Evolutionary conservation across 805 yeast genomes (phyloP).

Genomic region (Metschnikowia drakensbergensis): DNA sequence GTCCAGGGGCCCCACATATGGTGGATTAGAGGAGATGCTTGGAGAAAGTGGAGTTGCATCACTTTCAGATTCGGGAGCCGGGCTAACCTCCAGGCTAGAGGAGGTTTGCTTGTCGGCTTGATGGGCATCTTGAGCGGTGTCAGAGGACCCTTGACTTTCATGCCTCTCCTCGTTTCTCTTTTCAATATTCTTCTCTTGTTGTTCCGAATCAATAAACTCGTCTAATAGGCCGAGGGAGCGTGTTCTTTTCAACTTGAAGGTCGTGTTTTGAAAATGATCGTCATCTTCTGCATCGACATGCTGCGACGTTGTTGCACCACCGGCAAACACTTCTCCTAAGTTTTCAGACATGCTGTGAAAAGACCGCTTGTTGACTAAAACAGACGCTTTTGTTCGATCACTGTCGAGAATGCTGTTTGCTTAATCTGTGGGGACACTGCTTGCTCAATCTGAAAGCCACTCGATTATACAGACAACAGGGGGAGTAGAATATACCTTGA

Average conservation of each 20-base stretch:
- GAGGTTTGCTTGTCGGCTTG: not conserved
- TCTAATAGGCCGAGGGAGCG: slow-evolving; percentile 79
- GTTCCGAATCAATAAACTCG: slow-evolving; percentile 52
- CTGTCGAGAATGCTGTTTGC: not conserved
- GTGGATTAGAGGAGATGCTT: slow-evolving; percentile 20
- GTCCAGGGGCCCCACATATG: slow-evolving; percentile 17
- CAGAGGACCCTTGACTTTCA: slow-evolving; percentile 1
- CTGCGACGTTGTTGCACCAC: slow-evolving; percentile 62
- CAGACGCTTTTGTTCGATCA: not conserved
- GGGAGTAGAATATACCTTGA: not conserved
- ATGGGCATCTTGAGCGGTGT: not conserved
- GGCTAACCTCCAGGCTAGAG: slow-evolving; percentile 1
- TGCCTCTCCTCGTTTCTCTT: slow-evolving; percentile 13
- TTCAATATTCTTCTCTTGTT: slow-evolving; percentile 16
- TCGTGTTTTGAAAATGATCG: slow-evolving; percentile 62
- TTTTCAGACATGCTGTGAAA: slow-evolving; percentile 9
- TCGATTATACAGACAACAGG: not conserved
- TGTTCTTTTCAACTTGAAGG: slow-evolving; percentile 76
- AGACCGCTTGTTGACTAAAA: not conserved
- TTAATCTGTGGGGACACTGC: not conserved
- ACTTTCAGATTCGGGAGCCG: slow-evolving; percentile 5
- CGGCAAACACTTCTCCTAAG: slow-evolving; percentile 37
- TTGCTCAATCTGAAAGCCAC: not conserved
- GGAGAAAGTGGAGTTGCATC: slow-evolving; percentile 10
- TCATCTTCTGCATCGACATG: slow-evolving; percentile 69